Evolutionary conservation across 2,329 filamentous ascomycete genomes (phyloP).

Genomic region (Penicillium paneum): DNA sequence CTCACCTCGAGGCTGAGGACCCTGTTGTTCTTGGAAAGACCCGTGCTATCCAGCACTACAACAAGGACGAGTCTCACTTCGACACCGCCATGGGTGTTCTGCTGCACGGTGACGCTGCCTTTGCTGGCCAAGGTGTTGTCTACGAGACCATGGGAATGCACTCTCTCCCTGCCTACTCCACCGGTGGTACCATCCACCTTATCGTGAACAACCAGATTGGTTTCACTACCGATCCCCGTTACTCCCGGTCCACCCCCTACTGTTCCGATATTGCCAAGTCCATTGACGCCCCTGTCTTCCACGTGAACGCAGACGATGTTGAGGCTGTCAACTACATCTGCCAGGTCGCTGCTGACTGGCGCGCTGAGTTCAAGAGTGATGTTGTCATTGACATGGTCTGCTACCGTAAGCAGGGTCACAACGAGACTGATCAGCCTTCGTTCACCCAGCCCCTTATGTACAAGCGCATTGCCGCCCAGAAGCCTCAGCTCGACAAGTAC

Average conservation of each 20-base stretch:
- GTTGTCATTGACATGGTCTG: constrained; percentile 97
- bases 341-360: constrained; percentile 95
- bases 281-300: constrained; percentile 97
- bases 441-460: constrained; percentile 99
- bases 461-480: constrained; percentile 87
- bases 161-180: constrained; percentile 91
- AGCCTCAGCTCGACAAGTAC: constrained; percentile 84
- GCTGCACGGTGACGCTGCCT: constrained; percentile 94
- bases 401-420: constrained; percentile 98
- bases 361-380: constrained; percentile 96
- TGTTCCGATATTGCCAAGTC: constrained; percentile 99
- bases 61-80: constrained; percentile 89
- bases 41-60: constrained; percentile 97
- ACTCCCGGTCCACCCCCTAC: constrained; percentile 95
- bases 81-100: constrained; percentile 91
- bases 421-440: constrained; percentile 98
- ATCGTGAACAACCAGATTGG: constrained; percentile 99
- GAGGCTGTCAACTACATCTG: constrained; percentile 98
- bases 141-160: constrained; percentile 99
- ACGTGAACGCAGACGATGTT: constrained; percentile 97
- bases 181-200: constrained; percentile 93
- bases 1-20: constrained; percentile 96
- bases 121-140: constrained; percentile 93
- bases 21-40: constrained; percentile 97
- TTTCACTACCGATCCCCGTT: constrained; percentile 97